Conservation (phyloP, 306 rosid species). For the Begonia fuchsioides region DNA sequence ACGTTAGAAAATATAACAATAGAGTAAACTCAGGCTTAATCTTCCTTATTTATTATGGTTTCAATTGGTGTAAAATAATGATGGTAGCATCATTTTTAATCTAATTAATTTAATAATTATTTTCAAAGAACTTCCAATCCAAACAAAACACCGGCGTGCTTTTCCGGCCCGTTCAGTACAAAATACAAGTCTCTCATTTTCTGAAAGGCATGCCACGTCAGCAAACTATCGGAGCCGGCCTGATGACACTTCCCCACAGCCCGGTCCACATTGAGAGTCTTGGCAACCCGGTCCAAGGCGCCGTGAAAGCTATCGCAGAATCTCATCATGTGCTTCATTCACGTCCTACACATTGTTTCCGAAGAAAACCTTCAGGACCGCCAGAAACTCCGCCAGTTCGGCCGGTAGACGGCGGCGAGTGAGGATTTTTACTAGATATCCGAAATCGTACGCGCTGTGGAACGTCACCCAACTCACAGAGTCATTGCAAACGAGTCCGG, state of each 20-base stretch:
- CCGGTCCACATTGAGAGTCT: constrained; percentile 41
- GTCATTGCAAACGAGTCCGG: constrained; percentile 46
- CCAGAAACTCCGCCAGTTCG: constrained; percentile 28
- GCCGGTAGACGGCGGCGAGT: constrained; percentile 22
- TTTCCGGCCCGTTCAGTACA: constrained; percentile 22
- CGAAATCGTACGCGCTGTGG: constrained; percentile 65
- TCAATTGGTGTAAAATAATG: too few relatives aligned
- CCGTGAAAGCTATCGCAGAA: constrained; percentile 43
- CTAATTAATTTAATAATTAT: background rate
- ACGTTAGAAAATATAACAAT: too few relatives aligned
- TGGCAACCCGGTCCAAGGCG: constrained; percentile 59
- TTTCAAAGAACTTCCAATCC: constrained; percentile 36
- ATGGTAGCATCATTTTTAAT: too few relatives aligned
- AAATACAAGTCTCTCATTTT: constrained; percentile 47
- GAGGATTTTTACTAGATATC: constrained; percentile 50
- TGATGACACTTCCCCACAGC: constrained; percentile 70
- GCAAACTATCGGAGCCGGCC: constrained; percentile 69
- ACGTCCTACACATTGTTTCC: constrained; percentile 49
- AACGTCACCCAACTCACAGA: constrained; percentile 58
- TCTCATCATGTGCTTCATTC: constrained; percentile 61
- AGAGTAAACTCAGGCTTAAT: too few relatives aligned
- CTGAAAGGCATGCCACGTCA: constrained; percentile 68
- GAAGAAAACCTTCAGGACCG: constrained; percentile 22
- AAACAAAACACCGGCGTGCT: constrained; percentile 55
- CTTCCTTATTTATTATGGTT: too few relatives aligned